Evolutionary conservation across 2,329 filamentous ascomycete genomes (phyloP).

Genomic region (Lithohypha guttulata): DNA sequence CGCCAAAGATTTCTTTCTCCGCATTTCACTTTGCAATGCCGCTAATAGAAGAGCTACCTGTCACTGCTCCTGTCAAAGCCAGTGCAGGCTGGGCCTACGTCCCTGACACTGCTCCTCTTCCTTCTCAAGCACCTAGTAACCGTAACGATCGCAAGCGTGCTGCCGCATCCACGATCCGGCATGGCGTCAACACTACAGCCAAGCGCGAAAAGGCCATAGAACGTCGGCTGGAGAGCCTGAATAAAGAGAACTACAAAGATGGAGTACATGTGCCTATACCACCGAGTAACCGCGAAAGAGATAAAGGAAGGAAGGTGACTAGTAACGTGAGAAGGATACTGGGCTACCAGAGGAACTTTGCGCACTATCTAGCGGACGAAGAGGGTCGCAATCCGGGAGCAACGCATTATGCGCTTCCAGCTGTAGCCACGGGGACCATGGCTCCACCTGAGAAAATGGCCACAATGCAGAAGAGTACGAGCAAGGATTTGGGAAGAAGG

Average conservation of each 20-base stretch:
- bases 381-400: constrained; percentile 26
- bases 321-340: constrained; percentile 38
- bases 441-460: background rate
- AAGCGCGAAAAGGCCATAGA: constrained; percentile 71
- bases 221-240: constrained; percentile 71
- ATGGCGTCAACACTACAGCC: constrained; percentile 35
- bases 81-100: constrained; percentile 92
- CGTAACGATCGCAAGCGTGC: constrained; percentile 54
- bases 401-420: constrained; percentile 1
- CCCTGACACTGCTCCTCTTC: constrained; percentile 56
- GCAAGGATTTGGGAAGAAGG: background rate
- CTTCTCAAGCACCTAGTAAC: constrained; percentile 43
- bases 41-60: constrained; percentile 71
- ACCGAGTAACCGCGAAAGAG: constrained; percentile 42
- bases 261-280: constrained; percentile 47
- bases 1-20: no score
- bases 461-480: background rate
- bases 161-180: constrained; percentile 25
- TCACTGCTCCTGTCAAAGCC: constrained; percentile 51
- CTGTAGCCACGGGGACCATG: background rate
- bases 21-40: constrained; percentile 44
- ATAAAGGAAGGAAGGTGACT: constrained; percentile 35
- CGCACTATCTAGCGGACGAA: constrained; percentile 42
- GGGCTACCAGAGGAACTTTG: constrained; percentile 39
- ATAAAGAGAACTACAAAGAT: constrained; percentile 67